phyloP scores from a whole-genome alignment of 306 rosid species.

The Trichosanthes truncata region DNA sequence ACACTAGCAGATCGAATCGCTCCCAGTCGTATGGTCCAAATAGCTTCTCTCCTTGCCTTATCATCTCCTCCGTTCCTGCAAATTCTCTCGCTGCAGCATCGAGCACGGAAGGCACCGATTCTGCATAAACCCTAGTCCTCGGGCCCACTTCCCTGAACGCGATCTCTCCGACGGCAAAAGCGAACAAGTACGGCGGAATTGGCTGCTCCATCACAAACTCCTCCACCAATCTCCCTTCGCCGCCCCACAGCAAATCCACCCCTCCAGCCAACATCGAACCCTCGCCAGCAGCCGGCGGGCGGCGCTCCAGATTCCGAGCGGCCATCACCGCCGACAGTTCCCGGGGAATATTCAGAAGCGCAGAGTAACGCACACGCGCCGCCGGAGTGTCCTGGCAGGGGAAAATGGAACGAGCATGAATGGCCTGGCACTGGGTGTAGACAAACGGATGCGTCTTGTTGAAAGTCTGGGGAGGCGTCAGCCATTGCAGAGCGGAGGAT shows the following conservation, averaged over 20 bases:
- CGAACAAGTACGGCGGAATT: conserved; percentile 81
- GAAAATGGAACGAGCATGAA: conserved; percentile 77
- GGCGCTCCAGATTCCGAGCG: conserved; percentile 42
- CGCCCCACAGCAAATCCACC: conserved; percentile 34
- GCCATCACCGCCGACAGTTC: conserved; percentile 71
- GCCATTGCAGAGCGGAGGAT: conserved; percentile 91
- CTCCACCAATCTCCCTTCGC: conserved; percentile 61
- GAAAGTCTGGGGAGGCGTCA: conserved; percentile 64
- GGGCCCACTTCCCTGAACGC: conserved; percentile 80
- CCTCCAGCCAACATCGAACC: conserved; percentile 25
- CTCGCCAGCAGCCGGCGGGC: conserved; percentile 34
- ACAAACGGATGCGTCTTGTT: conserved; percentile 59
- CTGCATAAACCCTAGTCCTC: conserved; percentile 77
- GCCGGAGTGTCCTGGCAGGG: conserved; percentile 98
- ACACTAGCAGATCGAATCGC: conserved; percentile 73
- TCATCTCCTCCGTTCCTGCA: conserved; percentile 72
- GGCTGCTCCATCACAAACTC: conserved; percentile 90
- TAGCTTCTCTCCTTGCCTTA: conserved; percentile 66
- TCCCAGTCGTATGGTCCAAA: conserved; percentile 82
- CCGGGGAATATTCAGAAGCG: conserved; percentile 45
- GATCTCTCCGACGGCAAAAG: conserved; percentile 71
- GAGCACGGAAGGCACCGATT: conserved; percentile 37
- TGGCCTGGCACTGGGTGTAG: conserved; percentile 88
- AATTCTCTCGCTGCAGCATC: conserved; percentile 73
- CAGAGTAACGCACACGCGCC: conserved; percentile 48